Evolutionary conservation across 139 green algal genomes (phyloP).

Genomic region (Coccomyxa sp.): DNA sequence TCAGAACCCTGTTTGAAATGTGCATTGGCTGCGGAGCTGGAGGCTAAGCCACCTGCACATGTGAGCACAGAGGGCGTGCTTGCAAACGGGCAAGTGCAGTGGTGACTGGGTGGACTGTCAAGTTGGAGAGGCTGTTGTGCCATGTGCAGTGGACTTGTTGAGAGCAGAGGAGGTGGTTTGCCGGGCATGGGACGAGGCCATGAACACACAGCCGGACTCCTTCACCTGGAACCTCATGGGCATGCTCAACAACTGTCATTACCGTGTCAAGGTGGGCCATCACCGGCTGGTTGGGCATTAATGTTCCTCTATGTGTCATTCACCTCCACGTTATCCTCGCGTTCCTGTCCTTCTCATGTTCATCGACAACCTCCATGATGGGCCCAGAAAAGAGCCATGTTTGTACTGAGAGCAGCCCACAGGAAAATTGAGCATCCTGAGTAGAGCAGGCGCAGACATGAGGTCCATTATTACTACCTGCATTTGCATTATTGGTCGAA

Average conservation of each 20-base stretch:
- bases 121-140: background rate
- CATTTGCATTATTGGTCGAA: too few species aligned
- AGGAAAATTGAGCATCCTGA: too few species aligned
- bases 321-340: too few species aligned
- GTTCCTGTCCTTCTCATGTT: too few species aligned
- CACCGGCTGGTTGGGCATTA: too few species aligned
- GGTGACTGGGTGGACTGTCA: background rate
- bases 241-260: slow-evolving; percentile 99
- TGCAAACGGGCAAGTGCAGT: background rate
- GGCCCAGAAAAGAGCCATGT: too few species aligned
- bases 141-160: slow-evolving; percentile 51
- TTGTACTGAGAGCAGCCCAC: too few species aligned
- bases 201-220: slow-evolving; percentile 81
- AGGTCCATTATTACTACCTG: too few species aligned
- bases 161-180: slow-evolving; percentile 59
- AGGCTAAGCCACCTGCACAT: background rate
- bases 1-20: background rate
- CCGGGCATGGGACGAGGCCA: slow-evolving; percentile 74
- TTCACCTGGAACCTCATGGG: slow-evolving; percentile 96
- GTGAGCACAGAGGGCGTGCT: background rate
- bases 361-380: too few species aligned
- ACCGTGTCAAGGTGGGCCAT: slow-evolving; percentile 35
- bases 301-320: too few species aligned
- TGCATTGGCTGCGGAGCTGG: background rate
- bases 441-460: too few species aligned